phyloP scores from a whole-genome alignment of 176 grass and related monocot genomes.

The Secale cereale region DNA sequence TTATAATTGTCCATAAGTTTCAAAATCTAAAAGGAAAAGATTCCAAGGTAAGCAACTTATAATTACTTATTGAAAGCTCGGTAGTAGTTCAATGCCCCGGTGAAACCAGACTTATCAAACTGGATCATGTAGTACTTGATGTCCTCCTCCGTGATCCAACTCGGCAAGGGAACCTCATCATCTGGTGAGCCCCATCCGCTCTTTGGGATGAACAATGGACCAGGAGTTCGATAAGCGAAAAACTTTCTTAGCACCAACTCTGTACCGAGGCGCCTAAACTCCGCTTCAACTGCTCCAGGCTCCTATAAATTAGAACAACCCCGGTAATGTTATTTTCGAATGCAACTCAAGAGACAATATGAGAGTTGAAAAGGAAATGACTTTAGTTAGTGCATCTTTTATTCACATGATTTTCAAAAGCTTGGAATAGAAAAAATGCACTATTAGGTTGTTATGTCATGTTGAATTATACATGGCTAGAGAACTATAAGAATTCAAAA shows the following conservation, averaged over 20 bases:
- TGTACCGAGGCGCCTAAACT: constrained; percentile 52
- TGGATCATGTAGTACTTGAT: constrained; percentile 46
- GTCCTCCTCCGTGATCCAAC: constrained; percentile 63
- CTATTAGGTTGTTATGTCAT: not conserved
- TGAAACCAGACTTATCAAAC: constrained; percentile 67
- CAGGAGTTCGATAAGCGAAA: constrained; percentile 30
- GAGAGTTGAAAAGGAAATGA: not conserved
- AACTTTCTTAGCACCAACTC: constrained; percentile 48
- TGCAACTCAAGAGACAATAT: not conserved
- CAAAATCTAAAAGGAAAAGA: not conserved
- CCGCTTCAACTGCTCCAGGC: constrained; percentile 48
- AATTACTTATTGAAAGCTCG: constrained; percentile 51
- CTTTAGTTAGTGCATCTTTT: not conserved
- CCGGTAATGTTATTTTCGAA: not conserved
- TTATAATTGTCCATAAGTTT: not conserved
- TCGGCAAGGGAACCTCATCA: constrained; percentile 45
- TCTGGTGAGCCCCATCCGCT: constrained; percentile 56
- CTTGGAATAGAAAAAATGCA: not conserved
- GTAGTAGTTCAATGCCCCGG: constrained; percentile 62
- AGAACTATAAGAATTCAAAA: not conserved
- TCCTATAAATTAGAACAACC: constrained; percentile 25
- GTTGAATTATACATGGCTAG: not conserved
- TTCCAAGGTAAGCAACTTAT: not conserved
- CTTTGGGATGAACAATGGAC: constrained; percentile 42
- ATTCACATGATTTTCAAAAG: not conserved